Conservation (phyloP, 129 eudicot genomes). For the Chrysanthemum makinoi region DNA sequence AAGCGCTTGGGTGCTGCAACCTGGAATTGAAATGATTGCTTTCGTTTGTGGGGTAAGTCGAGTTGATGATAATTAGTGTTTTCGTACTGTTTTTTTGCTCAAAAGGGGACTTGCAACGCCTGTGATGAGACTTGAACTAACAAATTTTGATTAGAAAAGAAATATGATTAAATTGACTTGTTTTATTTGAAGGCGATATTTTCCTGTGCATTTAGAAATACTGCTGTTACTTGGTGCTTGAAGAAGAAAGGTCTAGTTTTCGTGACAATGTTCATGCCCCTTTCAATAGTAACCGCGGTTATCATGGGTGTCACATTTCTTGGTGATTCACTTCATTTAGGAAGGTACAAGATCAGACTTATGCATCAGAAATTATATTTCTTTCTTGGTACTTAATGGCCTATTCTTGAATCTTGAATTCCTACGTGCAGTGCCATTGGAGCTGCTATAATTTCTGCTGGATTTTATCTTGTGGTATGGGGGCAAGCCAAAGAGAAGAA, state of each 20-base stretch:
- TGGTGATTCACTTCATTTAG: slow-evolving; percentile 29
- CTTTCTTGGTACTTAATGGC: background rate
- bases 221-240: slow-evolving; percentile 23
- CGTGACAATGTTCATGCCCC: slow-evolving; percentile 24
- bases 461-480: slow-evolving; percentile 31
- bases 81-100: background rate
- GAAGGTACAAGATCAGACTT: slow-evolving; percentile 18
- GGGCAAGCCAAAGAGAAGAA: slow-evolving; percentile 24
- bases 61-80: background rate
- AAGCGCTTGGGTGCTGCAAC: slow-evolving; percentile 21
- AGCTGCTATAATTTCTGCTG: slow-evolving; percentile 8
- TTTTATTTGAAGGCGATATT: slow-evolving; percentile 21
- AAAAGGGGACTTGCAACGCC: too few relatives aligned
- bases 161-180: background rate
- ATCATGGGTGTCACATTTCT: slow-evolving; percentile 35
- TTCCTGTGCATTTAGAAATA: slow-evolving; percentile 11
- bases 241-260: slow-evolving; percentile 34
- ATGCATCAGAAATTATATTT: background rate
- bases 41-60: slow-evolving; percentile 24
- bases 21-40: slow-evolving; percentile 19
- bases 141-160: background rate
- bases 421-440: slow-evolving; percentile 25
- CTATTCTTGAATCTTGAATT: slow-evolving; percentile 5
- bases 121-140: background rate
- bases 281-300: slow-evolving; percentile 20